Conservation (phyloP, 1,284 basidiomycete genomes). For the Termitomyces sp. region DNA sequence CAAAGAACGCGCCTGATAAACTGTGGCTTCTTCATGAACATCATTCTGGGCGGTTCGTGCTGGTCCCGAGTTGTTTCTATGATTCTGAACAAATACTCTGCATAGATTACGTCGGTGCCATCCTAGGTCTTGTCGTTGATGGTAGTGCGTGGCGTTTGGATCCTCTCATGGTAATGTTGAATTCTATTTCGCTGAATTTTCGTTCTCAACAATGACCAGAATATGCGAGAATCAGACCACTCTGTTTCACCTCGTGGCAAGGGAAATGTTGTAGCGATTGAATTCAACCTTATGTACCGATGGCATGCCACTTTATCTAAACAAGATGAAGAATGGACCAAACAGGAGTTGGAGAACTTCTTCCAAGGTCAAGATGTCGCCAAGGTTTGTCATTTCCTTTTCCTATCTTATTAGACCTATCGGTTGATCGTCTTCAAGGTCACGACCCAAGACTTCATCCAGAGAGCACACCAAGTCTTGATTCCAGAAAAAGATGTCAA, state of each 20-base stretch:
- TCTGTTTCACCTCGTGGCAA: conserved; percentile 54
- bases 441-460: conserved; percentile 37
- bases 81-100: conserved; percentile 2
- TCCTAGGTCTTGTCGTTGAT: conserved; percentile 61
- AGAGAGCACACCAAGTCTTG: conserved; percentile 30
- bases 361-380: conserved; percentile 39
- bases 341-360: conserved; percentile 38
- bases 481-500: conserved; percentile 33
- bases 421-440: conserved; percentile 27
- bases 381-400: conserved; percentile 24
- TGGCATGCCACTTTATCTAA: conserved; percentile 71
- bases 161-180: conserved; percentile 45
- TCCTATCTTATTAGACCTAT: conserved; percentile 5
- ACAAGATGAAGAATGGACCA: conserved; percentile 59
- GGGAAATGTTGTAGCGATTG: conserved; percentile 69
- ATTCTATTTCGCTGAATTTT: neutral
- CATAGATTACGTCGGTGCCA: conserved; percentile 67
- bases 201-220: conserved; percentile 24
- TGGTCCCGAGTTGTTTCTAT: neutral
- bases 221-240: conserved; percentile 41
- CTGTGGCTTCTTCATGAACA: conserved; percentile 67
- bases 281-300: conserved; percentile 71
- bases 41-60: conserved; percentile 49
- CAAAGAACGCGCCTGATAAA: conserved; percentile 72
- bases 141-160: conserved; percentile 57